Percentiles rank a stretch among this genome's conserved stretches.
Conservation (phyloP, 495 filamentous ascomycete genomes). For the Daldinia bambusicola region DNA sequence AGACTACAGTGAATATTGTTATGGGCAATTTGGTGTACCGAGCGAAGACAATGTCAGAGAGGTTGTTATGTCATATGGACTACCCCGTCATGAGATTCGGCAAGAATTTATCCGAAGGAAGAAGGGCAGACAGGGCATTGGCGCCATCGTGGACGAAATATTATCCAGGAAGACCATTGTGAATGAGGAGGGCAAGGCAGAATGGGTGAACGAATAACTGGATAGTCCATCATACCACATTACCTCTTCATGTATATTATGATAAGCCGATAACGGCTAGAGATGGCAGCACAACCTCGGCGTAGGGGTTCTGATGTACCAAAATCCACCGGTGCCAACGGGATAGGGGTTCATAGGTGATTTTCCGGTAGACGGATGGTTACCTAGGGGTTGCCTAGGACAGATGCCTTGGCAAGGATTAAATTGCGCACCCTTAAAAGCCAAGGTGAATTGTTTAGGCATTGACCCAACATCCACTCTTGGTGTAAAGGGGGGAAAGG, state of each 20-base stretch:
- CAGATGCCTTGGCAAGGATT: neutral
- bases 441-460: neutral
- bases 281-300: neutral
- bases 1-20: slow-evolving; percentile 75
- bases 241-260: slow-evolving; percentile 34
- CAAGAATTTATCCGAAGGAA: slow-evolving; percentile 57
- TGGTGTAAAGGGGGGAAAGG: neutral
- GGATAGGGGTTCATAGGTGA: neutral
- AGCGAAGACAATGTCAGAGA: slow-evolving; percentile 73
- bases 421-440: neutral
- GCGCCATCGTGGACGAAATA: slow-evolving; percentile 67
- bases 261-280: slow-evolving; percentile 7
- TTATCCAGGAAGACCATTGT: slow-evolving; percentile 60
- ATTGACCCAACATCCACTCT: neutral
- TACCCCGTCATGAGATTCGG: slow-evolving; percentile 57
- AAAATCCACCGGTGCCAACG: slow-evolving; percentile 8
- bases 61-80: slow-evolving; percentile 56
- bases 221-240: slow-evolving; percentile 22
- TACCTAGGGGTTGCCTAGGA: neutral
- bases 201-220: slow-evolving; percentile 49
- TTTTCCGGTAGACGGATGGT: neutral
- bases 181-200: slow-evolving; percentile 46
- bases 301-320: slow-evolving; percentile 10
- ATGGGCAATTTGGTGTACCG: slow-evolving; percentile 71
- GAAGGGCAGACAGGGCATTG: slow-evolving; percentile 65